Percentiles rank a stretch among this genome's conserved stretches.
Conservation (phyloP, 148 eudicot species). For the Vaccinium macrocarpon region DNA sequence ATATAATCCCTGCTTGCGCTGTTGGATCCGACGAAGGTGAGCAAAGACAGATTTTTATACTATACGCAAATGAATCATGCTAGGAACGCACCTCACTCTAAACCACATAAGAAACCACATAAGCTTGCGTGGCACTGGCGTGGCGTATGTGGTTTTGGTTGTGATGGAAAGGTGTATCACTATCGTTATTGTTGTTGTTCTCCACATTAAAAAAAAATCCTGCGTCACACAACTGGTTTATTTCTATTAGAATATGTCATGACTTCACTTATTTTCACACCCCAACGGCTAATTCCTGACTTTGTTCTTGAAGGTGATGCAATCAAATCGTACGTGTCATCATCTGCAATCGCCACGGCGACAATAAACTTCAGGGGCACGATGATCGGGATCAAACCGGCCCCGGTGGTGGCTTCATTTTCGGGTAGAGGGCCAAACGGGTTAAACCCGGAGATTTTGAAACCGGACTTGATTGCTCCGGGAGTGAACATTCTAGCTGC, state of each 20-base stretch:
- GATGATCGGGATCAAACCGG: conserved; percentile 69
- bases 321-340: conserved; percentile 48
- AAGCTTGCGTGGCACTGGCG: no score
- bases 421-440: conserved; percentile 91
- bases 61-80: not conserved
- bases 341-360: conserved; percentile 40
- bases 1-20: conserved; percentile 70
- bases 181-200: no score
- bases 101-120: no score
- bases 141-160: no score
- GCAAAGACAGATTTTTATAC: not conserved
- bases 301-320: conserved; percentile 22
- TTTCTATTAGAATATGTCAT: no score
- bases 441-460: conserved; percentile 82
- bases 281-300: not conserved
- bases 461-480: conserved; percentile 92
- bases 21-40: conserved; percentile 49
- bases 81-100: no score
- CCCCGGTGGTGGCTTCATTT: conserved; percentile 88
- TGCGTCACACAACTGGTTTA: no score
- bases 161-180: no score
- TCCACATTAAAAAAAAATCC: no score
- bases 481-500: conserved; percentile 91
- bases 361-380: conserved; percentile 70
- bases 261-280: not conserved